Evolutionary conservation across 257 asterid genomes (phyloP).

Genomic region (Jasminum sambac): DNA sequence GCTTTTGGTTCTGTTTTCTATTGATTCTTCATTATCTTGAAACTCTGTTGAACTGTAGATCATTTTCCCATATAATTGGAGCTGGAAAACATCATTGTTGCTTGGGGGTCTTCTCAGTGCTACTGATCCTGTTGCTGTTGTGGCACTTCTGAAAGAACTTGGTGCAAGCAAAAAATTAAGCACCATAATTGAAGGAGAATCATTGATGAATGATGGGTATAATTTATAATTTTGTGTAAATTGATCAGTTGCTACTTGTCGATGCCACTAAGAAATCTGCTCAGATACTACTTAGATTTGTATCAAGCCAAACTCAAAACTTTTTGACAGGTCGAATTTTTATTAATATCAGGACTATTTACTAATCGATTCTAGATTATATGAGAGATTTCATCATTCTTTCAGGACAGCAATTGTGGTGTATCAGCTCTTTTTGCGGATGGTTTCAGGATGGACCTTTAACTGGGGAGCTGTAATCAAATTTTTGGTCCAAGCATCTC

Average conservation of each 20-base stretch:
- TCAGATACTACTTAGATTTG: slow-evolving; percentile 18
- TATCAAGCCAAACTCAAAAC: slow-evolving; percentile 20
- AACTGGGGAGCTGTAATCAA: slow-evolving; percentile 66
- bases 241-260: slow-evolving; percentile 11
- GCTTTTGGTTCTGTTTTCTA: slow-evolving; percentile 20
- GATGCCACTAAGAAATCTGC: background rate
- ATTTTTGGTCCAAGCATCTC: slow-evolving; percentile 69
- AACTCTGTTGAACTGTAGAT: slow-evolving; percentile 48
- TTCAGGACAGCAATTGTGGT: slow-evolving; percentile 96
- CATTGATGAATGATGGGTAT: slow-evolving; percentile 99
- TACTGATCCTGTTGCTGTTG: slow-evolving; percentile 99
- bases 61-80: slow-evolving; percentile 89
- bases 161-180: slow-evolving; percentile 95
- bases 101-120: slow-evolving; percentile 99
- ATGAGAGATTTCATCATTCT: slow-evolving; percentile 20
- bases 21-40: slow-evolving; percentile 29
- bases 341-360: slow-evolving; percentile 8
- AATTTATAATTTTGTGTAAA: slow-evolving; percentile 5
- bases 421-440: slow-evolving; percentile 76
- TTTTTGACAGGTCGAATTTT: slow-evolving; percentile 9
- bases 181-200: slow-evolving; percentile 97
- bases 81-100: slow-evolving; percentile 87
- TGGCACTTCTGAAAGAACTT: slow-evolving; percentile 90
- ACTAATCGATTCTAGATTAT: slow-evolving; percentile 14
- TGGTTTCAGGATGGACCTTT: slow-evolving; percentile 85